A percentile compares a stretch with the other conserved stretches of the same genome.
These are phyloP conservation scores for Hymenotorrendiella dingleyae DNA, from an alignment of 2,329 filamentous ascomycete species.

Conservation along the genomic window DNA sequence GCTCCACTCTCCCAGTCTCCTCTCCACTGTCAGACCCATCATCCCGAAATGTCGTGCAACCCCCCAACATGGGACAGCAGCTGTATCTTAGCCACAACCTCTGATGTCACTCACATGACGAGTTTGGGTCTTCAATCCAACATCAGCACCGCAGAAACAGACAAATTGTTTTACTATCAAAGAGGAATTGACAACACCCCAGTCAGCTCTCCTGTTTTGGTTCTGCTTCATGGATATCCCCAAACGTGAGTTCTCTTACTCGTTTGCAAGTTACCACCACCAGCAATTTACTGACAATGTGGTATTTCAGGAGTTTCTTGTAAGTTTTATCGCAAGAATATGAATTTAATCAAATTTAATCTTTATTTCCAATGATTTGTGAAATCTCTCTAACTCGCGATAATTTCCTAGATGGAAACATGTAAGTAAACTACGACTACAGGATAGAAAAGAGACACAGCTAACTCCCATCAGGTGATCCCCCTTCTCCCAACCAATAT, in stretches of 20 bases:
- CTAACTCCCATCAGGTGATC: slow-evolving; percentile 31
- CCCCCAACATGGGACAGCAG: too few species aligned
- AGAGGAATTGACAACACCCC: slow-evolving; percentile 14
- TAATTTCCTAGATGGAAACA: slow-evolving; percentile 14
- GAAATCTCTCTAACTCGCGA: neutral
- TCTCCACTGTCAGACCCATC: too few species aligned
- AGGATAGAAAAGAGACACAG: too few species aligned
- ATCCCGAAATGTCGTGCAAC: too few species aligned
- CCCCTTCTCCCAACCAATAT: slow-evolving; percentile 33
- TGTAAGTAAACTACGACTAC: too few species aligned
- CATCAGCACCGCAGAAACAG: slow-evolving; percentile 4
- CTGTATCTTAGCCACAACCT: neutral
- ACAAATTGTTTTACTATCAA: slow-evolving; percentile 15
- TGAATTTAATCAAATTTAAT: too few species aligned
- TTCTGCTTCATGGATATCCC: slow-evolving; percentile 41
- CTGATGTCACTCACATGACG: slow-evolving; percentile 13
- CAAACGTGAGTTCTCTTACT: slow-evolving; percentile 32
- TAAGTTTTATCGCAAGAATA: too few species aligned
- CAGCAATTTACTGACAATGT: neutral
- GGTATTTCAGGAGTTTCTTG: slow-evolving; percentile 24
- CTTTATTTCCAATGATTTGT: neutral
- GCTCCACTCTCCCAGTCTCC: too few species aligned
- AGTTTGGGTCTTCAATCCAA: slow-evolving; percentile 15
- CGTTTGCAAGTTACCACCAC: neutral
- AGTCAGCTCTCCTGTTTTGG: slow-evolving; percentile 29